These are phyloP conservation scores for Corymbia citriodora DNA, from an alignment of 441 rosid genomes.

Conservation along the genomic window DNA sequence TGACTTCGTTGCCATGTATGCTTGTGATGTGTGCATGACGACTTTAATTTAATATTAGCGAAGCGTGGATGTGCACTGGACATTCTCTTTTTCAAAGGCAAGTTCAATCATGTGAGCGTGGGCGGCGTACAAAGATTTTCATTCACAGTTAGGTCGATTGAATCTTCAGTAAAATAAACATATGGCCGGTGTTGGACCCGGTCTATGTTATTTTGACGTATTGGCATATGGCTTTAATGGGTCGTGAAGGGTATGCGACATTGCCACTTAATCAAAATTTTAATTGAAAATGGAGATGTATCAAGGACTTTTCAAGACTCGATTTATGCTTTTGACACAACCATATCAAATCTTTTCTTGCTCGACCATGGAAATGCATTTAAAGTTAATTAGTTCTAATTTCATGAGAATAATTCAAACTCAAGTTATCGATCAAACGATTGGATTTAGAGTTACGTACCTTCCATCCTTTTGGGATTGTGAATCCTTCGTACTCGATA, in stretches of 20 bases:
- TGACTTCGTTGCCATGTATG: background rate
- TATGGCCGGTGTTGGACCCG: background rate
- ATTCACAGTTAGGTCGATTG: background rate
- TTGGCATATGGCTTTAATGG: background rate
- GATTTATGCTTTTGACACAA: background rate
- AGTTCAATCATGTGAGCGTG: background rate
- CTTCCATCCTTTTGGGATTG: constrained; percentile 79
- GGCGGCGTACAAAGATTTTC: background rate
- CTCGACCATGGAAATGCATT: background rate
- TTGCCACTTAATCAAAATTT: background rate
- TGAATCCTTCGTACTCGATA: constrained; percentile 49
- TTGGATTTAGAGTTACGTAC: background rate
- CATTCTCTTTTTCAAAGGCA: background rate
- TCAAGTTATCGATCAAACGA: background rate
- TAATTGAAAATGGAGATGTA: background rate
- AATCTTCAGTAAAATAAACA: background rate
- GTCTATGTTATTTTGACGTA: background rate
- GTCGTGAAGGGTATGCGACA: background rate
- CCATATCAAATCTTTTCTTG: background rate
- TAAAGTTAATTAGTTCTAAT: background rate
- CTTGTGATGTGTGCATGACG: background rate
- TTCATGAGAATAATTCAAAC: background rate
- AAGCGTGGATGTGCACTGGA: background rate
- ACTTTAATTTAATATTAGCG: background rate
- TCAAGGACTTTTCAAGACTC: background rate